Evolutionary conservation across 345 rosid species (phyloP), one percentile per base, ranked within the genome.

Genomic region (Durio zibethinus): DNA sequence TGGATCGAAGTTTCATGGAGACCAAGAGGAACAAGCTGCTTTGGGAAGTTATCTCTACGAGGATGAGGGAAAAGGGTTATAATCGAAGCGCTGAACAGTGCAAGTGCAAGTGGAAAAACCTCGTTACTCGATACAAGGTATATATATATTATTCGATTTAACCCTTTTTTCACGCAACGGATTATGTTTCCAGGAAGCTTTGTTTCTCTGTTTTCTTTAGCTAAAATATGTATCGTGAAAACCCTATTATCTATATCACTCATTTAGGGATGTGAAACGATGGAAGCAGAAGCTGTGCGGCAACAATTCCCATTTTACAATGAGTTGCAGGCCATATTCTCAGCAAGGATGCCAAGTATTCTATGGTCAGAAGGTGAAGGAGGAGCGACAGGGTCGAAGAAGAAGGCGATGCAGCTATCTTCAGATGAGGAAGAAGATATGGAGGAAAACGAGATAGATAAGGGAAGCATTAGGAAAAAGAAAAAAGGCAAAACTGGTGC

Each of bases 21-120:
- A 96, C 94, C 7, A 96, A 96, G 75, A 83, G 99, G 53, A 96
- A 96, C 87, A 96, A 96, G 85, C 86, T 86, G 67, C 86, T 96
- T 7, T 96, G 99, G 99, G 97, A 91, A 79, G 90, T 93, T 59
- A 83, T 92, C 76, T 84, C 98, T 48, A 84, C 83, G 10, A 86
- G 82, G 83, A 90, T 96, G 97, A 92, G 86, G 81, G 97, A 91
- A 66, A 89, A 86, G 80, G 97, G 94, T 64, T 93, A 79, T 65
- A 83, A 82, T 85, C 99, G 99, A 29, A 96, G 97, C 83, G 82
- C 97, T 53, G 99, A 93, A 69, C 99, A 96, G 98, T 96, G 99
- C 93, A 96, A 93, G 87, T 96, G 98, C 90, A 96, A 96, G 86
- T 96, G 99, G 99, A 96, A 96, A 76, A 96, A 96, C 82, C 97